These are phyloP conservation scores for Globisporangium rhizosaccharum DNA, from an alignment of 352 stramenopile genomes.

Conservation along the genomic window DNA sequence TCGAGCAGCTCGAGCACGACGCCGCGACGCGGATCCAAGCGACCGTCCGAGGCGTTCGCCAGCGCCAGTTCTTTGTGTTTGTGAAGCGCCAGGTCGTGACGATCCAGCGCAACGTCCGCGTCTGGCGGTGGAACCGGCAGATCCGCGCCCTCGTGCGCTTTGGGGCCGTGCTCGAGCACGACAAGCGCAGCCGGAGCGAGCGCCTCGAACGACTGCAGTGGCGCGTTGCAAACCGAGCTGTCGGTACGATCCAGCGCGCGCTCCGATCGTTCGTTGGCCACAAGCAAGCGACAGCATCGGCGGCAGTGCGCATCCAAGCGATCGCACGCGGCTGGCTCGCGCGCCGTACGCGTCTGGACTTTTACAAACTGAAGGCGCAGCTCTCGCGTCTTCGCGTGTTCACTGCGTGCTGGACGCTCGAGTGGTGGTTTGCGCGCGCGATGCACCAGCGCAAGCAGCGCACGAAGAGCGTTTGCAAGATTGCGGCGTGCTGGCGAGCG, in stretches of 20 bases:
- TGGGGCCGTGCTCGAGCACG: conserved; percentile 21
- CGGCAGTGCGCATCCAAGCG: conserved; percentile 19
- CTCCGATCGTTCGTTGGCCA: conserved; percentile 20
- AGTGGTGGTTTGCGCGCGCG: conserved; percentile 34
- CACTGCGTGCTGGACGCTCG: conserved; percentile 44
- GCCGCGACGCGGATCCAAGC: conserved; percentile 14
- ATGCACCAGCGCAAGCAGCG: conserved; percentile 15
- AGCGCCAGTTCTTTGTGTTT: conserved; percentile 15
- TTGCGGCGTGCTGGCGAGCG: conserved; percentile 28
- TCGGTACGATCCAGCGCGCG: conserved; percentile 20
- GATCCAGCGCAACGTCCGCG: conserved; percentile 33
- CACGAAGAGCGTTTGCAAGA: conserved; percentile 8
- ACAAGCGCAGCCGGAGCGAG: conserved; percentile 22
- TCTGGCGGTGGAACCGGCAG: conserved; percentile 34
- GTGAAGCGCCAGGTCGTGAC: conserved; percentile 14
- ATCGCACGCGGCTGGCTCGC: conserved; percentile 29
- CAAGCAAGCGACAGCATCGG: conserved; percentile 19
- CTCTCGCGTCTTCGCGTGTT: conserved; percentile 30
- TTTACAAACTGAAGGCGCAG: conserved; percentile 31
- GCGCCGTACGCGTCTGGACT: conserved; percentile 34
- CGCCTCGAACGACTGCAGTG: conserved; percentile 20
- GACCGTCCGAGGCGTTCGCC: conserved; percentile 8
- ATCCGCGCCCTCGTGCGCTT: conserved; percentile 28
- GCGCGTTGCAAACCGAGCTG: conserved; percentile 25
- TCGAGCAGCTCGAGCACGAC: conserved; percentile 15